phyloP scores from a whole-genome alignment of 2,329 filamentous ascomycete species.

The Nemania diffusa region DNA sequence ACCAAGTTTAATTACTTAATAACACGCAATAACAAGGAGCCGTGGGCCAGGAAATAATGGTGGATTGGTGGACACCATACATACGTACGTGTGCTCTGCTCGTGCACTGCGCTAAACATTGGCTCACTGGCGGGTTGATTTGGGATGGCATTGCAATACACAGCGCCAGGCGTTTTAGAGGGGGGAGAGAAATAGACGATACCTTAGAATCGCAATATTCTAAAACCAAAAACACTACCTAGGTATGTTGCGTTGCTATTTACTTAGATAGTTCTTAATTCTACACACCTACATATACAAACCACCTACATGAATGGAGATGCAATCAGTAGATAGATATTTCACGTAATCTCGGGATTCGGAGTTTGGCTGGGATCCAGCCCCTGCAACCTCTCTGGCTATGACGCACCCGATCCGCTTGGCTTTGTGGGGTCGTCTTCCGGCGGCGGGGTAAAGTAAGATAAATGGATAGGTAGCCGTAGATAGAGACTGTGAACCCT shows the following conservation, averaged over 20 bases:
- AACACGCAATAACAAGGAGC: not conserved
- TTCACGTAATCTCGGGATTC: slow-evolving; percentile 40
- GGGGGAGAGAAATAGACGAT: slow-evolving; percentile 8
- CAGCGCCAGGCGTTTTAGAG: slow-evolving; percentile 20
- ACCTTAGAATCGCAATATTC: slow-evolving; percentile 16
- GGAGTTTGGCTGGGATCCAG: slow-evolving; percentile 37
- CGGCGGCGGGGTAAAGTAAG: slow-evolving; percentile 23
- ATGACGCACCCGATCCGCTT: slow-evolving; percentile 22
- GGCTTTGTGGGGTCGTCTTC: slow-evolving; percentile 31
- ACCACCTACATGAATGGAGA: no score
- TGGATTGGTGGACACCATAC: not conserved
- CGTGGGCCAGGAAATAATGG: not conserved
- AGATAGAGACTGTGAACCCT: not conserved
- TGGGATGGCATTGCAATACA: slow-evolving; percentile 4
- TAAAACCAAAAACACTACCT: slow-evolving; percentile 9
- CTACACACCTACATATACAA: not conserved
- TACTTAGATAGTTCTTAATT: not conserved
- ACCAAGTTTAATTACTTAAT: not conserved
- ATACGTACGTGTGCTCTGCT: not conserved
- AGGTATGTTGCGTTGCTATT: slow-evolving; percentile 5
- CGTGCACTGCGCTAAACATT: not conserved
- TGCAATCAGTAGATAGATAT: not conserved
- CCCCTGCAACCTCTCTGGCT: not conserved
- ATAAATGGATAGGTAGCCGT: not conserved
- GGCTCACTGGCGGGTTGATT: not conserved